Evolutionary conservation across 352 stramenopile genomes (phyloP).

Genomic region (Phytopythium aichiense): DNA sequence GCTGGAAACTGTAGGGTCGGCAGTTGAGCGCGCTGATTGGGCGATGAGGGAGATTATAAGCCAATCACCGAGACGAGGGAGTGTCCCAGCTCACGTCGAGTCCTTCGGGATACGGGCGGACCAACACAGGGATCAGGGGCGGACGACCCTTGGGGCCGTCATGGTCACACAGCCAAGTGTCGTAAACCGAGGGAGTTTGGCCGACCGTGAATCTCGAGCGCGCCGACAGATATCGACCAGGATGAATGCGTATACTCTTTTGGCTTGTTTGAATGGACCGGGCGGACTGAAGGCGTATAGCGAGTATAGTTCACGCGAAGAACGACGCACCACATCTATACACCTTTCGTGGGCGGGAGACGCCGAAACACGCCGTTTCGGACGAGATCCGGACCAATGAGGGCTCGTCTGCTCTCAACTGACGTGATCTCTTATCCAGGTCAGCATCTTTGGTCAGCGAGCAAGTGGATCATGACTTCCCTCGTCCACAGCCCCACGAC

Average conservation of each 20-base stretch:
- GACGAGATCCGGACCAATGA: too few relatives aligned
- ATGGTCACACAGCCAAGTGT: neutral
- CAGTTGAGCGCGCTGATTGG: neutral
- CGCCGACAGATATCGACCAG: neutral
- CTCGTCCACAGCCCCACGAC: too few relatives aligned
- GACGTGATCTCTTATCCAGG: too few relatives aligned
- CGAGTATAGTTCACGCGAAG: too few relatives aligned
- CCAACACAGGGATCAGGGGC: neutral
- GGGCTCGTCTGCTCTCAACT: too few relatives aligned
- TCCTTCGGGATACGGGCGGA: constrained; percentile 6
- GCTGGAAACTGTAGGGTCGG: neutral
- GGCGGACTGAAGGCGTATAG: neutral
- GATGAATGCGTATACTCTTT: neutral
- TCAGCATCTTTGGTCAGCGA: too few relatives aligned
- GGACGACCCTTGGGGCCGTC: neutral
- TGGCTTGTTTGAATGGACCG: neutral
- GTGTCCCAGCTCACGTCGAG: constrained; percentile 6
- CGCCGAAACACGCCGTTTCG: too few relatives aligned
- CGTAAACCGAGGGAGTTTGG: neutral
- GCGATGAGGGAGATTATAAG: neutral
- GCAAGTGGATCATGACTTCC: too few relatives aligned
- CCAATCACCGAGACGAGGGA: neutral
- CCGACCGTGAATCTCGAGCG: neutral
- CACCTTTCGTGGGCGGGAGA: too few relatives aligned
- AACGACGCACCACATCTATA: too few relatives aligned